Evolutionary conservation across 2,329 filamentous ascomycete genomes (phyloP), one percentile per base, ranked within the genome.

Genomic region (Aspergillus tanneri): DNA sequence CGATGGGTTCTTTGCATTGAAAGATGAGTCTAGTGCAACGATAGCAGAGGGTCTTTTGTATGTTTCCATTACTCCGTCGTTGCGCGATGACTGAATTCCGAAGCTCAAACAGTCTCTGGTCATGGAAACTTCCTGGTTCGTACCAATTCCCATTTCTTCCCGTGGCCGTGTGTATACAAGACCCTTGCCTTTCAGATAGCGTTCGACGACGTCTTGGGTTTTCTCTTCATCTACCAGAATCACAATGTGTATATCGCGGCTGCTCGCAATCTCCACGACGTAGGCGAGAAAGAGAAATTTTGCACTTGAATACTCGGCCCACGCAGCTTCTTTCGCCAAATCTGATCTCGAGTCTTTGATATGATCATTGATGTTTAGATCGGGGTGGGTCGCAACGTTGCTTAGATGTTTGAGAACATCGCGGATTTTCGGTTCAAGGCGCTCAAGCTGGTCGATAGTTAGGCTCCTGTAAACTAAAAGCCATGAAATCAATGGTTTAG

Each of bases 291-390:
- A 67, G 16, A 68, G 58, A 35, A 76, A 76, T 52, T 76, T 76
- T 8, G 72, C 65, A 40, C 73, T 74, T 6, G 70, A 73, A 52
- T 75, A 75, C 46, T 76, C 72, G 4, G 72, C 73, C 69, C 72
- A 76, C 4, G 68, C 60, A 5, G 73, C 69, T 50, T 74, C 66
- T 46, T 69, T 66, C 36, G 61, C 53, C 5, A 68, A 56, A 27
- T 71, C 64, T 2, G 64, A 54, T 10, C 66, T 58, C 8, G 63
- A 56, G 12, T 61, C 62, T 39, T 62, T 65, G n/a, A 71, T 58
- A 43, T 72, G 67, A 8, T 68, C 64, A 2, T 63, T 57, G 6
- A 74, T 64, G 46, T 74, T 74, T 27, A 76, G 55, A 53, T 76
- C 73, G 16, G 72, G 68, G 47, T 76, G 73, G 3, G 69, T 72